Conservation (phyloP, 2,329 filamentous ascomycete species). For the Colletotrichum chlorophyti region DNA sequence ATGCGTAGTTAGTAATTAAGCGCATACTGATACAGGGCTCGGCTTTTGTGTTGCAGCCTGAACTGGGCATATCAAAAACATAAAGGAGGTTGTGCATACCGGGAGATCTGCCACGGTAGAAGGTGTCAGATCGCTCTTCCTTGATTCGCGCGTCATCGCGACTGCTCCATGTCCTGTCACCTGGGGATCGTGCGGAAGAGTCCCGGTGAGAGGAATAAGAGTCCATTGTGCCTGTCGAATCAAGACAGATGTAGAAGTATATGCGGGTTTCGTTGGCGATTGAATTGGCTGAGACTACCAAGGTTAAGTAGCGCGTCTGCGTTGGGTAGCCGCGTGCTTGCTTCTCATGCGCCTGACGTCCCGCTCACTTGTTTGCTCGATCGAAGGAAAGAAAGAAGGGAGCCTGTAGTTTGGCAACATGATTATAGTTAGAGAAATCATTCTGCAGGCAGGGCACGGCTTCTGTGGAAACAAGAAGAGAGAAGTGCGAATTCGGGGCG, state of each 20-base stretch:
- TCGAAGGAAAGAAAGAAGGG: conserved; percentile 33
- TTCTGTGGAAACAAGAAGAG: conserved; percentile 30
- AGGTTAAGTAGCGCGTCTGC: conserved; percentile 31
- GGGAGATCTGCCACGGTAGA: conserved; percentile 73
- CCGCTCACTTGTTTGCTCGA: conserved; percentile 31
- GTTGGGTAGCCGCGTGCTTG: conserved; percentile 32
- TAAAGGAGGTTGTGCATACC: conserved; percentile 59
- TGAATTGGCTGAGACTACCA: conserved; percentile 18
- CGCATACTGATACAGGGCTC: conserved; percentile 8
- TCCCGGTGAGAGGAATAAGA: conserved; percentile 63
- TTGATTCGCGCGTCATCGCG: conserved; percentile 60
- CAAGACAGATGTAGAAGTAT: neutral
- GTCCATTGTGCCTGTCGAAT: conserved; percentile 51
- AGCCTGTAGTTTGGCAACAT: conserved; percentile 58
- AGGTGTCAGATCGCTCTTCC: conserved; percentile 63
- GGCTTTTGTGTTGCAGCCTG: too few species aligned
- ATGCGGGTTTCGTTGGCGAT: conserved; percentile 2
- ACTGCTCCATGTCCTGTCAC: conserved; percentile 56
- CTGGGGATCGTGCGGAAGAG: conserved; percentile 57
- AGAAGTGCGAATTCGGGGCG: conserved; percentile 19
- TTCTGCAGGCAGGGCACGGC: conserved; percentile 38
- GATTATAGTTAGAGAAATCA: conserved; percentile 63
- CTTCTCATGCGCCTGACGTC: conserved; percentile 38
- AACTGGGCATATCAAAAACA: too few species aligned
- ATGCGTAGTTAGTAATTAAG: conserved; percentile 17